Evolutionary conservation across 2,329 filamentous ascomycete genomes (phyloP).

Genomic region (Emmonsiellopsis sp.): DNA sequence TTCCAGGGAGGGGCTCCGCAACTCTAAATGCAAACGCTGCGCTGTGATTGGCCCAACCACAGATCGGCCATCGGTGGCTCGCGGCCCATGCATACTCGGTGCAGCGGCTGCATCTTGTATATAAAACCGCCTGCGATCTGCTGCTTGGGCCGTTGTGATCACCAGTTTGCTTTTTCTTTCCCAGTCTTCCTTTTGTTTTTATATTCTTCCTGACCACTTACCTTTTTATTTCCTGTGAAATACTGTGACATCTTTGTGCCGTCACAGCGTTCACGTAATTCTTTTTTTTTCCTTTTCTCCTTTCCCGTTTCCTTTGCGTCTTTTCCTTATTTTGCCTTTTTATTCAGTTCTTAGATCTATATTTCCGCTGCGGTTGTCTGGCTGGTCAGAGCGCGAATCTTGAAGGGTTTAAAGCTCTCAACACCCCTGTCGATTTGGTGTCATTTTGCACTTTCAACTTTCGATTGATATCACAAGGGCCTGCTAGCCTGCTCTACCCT

Average conservation of each 20-base stretch:
- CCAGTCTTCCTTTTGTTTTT: not conserved
- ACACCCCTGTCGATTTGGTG: too few species aligned
- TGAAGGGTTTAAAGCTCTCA: too few species aligned
- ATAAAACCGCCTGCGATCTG: too few species aligned
- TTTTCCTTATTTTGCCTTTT: not conserved
- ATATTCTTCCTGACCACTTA: not conserved
- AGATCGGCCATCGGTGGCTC: too few species aligned
- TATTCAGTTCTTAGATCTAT: not conserved
- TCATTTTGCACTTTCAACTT: too few species aligned
- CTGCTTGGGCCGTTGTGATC: too few species aligned
- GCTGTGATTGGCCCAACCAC: too few species aligned
- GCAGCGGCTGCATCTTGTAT: too few species aligned
- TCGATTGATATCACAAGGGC: too few species aligned
- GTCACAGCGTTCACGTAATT: not conserved
- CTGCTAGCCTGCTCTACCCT: not conserved
- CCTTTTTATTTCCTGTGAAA: not conserved
- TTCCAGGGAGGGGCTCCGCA: too few species aligned
- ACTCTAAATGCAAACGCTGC: too few species aligned
- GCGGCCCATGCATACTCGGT: too few species aligned
- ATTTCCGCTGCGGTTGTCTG: constrained; percentile 7
- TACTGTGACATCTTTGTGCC: not conserved
- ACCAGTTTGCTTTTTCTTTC: not conserved
- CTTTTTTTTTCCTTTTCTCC: not conserved
- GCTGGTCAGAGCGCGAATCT: not conserved
- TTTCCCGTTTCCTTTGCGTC: not conserved